Percentiles rank a stretch among this genome's conserved stretches.
phyloP scores from a whole-genome alignment of 2,329 filamentous ascomycete genomes.

The Aspergillus ochraceus region DNA sequence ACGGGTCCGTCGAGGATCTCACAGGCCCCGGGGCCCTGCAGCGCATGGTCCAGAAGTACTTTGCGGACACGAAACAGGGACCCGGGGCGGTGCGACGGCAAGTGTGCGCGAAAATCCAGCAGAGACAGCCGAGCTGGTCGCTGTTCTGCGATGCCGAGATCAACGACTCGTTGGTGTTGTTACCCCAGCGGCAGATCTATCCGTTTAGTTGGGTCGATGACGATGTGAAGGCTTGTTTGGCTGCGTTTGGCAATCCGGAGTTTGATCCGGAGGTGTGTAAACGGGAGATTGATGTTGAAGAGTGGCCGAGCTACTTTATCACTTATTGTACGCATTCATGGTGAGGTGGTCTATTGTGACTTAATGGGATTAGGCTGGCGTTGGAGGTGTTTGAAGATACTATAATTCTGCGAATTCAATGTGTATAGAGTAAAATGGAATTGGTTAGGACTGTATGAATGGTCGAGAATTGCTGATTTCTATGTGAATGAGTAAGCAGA shows the following conservation, averaged over 20 bases:
- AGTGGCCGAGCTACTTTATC: constrained; percentile 26
- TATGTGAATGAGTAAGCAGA: not conserved
- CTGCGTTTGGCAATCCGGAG: constrained; percentile 12
- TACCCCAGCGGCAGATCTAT: constrained; percentile 20
- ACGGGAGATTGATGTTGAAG: constrained; percentile 18
- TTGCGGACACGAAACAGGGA: not conserved
- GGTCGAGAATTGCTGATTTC: not conserved
- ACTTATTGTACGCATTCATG: constrained; percentile 25
- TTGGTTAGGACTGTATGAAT: not conserved
- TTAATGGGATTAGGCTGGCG: not conserved
- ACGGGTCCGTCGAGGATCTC: constrained; percentile 20
- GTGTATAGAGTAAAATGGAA: not conserved
- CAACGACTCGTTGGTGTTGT: constrained; percentile 14
- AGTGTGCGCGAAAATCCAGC: constrained; percentile 12
- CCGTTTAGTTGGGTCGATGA: constrained; percentile 23
- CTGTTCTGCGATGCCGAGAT: constrained; percentile 13
- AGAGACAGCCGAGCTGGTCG: constrained; percentile 10
- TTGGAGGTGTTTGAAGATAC: not conserved
- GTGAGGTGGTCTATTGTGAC: constrained; percentile 2
- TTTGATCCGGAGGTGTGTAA: constrained; percentile 22
- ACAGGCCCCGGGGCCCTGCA: constrained; percentile 18
- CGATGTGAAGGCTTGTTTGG: constrained; percentile 13
- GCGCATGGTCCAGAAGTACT: constrained; percentile 16
- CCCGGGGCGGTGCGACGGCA: constrained; percentile 6
- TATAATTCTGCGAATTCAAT: not conserved